Evolutionary conservation across 2,329 filamentous ascomycete species (phyloP).

Genomic region (Colletotrichum higginsianum): DNA sequence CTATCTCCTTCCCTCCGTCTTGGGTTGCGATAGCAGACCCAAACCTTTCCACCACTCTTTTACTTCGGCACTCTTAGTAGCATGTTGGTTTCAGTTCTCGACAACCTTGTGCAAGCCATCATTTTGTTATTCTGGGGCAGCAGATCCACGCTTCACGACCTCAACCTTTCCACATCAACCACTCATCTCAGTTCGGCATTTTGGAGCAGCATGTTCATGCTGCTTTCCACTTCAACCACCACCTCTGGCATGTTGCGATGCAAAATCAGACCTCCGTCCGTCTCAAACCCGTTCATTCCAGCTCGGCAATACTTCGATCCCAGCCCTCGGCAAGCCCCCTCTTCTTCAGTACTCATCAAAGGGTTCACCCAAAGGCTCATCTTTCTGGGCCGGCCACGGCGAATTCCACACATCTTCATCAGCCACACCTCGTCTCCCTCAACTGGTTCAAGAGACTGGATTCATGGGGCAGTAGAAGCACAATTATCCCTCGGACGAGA

Average conservation of each 20-base stretch:
- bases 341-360: too few species aligned
- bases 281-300: background rate
- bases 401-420: too few species aligned
- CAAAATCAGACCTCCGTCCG: background rate
- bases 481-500: too few species aligned
- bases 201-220: conserved; percentile 48
- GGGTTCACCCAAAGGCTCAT: background rate
- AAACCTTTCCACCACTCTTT: background rate
- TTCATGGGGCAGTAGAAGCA: too few species aligned
- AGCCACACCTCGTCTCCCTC: too few species aligned
- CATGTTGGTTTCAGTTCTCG: background rate
- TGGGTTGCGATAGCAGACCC: background rate
- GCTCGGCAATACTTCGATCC: background rate
- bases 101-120: background rate
- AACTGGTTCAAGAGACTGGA: too few species aligned
- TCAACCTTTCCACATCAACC: too few species aligned
- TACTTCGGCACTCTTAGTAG: background rate
- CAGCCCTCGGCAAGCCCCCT: too few species aligned
- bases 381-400: background rate
- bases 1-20: too few species aligned
- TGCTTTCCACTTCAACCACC: background rate
- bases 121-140: background rate
- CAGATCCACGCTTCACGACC: background rate
- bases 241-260: background rate
- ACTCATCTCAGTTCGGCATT: too few species aligned